phyloP scores from a whole-genome alignment of 345 rosid genomes.

The Salix exigua region DNA sequence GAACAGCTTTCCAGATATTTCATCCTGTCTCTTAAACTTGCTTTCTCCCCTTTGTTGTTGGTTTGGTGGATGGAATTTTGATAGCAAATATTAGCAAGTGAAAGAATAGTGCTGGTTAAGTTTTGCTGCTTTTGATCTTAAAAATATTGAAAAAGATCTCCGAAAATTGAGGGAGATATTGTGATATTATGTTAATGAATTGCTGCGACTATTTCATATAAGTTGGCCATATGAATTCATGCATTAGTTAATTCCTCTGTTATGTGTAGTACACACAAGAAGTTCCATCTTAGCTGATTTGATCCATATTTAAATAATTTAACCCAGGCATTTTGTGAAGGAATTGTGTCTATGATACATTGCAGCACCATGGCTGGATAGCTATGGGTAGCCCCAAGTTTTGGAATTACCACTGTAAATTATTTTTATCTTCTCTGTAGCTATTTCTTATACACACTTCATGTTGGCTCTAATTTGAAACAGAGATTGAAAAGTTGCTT shows the following conservation, averaged over 20 bases:
- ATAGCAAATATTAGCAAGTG: background rate
- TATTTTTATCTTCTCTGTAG: background rate
- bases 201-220: background rate
- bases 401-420: too few relatives aligned
- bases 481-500: background rate
- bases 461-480: background rate
- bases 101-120: background rate
- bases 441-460: background rate
- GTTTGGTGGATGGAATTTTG: background rate
- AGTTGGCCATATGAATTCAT: background rate
- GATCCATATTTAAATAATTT: background rate
- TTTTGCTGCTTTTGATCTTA: background rate
- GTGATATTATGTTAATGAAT: too few relatives aligned
- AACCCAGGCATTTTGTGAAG: background rate
- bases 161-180: background rate
- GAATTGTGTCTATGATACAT: background rate
- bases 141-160: background rate
- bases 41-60: background rate
- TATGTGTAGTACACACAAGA: background rate
- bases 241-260: background rate
- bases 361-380: too few relatives aligned
- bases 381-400: too few relatives aligned
- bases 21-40: background rate
- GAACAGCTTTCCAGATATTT: conserved; percentile 12
- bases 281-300: background rate